Percentiles rank a stretch among this genome's conserved stretches.
These are phyloP conservation scores for Mycena metata DNA, from an alignment of 768 basidiomycete species.

Conservation along the genomic window DNA sequence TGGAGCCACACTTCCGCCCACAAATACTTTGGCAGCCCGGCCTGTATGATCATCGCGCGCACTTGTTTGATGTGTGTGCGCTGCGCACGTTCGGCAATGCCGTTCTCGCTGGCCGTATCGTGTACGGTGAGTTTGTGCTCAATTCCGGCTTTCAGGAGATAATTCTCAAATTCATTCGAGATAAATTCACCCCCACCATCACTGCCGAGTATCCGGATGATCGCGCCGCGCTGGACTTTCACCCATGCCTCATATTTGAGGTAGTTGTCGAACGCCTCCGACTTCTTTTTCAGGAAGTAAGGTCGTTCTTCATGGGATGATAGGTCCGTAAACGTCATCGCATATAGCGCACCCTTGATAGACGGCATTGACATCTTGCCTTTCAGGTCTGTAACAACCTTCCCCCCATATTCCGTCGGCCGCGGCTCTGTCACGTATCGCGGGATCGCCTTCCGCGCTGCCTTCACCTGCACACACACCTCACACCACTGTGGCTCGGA, in stretches of 20 bases:
- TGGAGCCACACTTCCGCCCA: slow-evolving; percentile 40
- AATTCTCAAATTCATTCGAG: slow-evolving; percentile 31
- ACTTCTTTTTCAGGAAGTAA: slow-evolving; percentile 38
- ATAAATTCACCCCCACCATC: slow-evolving; percentile 44
- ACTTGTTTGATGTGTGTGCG: slow-evolving; percentile 24
- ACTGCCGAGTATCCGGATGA: slow-evolving; percentile 3
- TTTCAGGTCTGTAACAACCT: slow-evolving; percentile 43
- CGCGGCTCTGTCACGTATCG: neutral
- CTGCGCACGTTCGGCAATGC: slow-evolving; percentile 37
- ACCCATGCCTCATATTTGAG: slow-evolving; percentile 43
- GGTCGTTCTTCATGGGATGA: slow-evolving; percentile 32
- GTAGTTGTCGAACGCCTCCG: slow-evolving; percentile 36
- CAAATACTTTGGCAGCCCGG: slow-evolving; percentile 32
- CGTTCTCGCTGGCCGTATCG: slow-evolving; percentile 21
- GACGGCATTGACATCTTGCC: slow-evolving; percentile 41
- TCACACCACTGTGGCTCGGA: slow-evolving; percentile 43
- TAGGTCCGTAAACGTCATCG: slow-evolving; percentile 34
- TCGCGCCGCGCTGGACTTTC: slow-evolving; percentile 34
- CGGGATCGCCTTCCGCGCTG: slow-evolving; percentile 32
- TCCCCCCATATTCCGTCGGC: slow-evolving; percentile 37
- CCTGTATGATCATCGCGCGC: slow-evolving; percentile 39
- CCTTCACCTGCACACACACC: slow-evolving; percentile 42
- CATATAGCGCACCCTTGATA: slow-evolving; percentile 37
- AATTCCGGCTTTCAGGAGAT: slow-evolving; percentile 32
- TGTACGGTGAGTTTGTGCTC: slow-evolving; percentile 16